phyloP scores from a whole-genome alignment of 768 basidiomycete species.

The Tricholoma sp. region DNA sequence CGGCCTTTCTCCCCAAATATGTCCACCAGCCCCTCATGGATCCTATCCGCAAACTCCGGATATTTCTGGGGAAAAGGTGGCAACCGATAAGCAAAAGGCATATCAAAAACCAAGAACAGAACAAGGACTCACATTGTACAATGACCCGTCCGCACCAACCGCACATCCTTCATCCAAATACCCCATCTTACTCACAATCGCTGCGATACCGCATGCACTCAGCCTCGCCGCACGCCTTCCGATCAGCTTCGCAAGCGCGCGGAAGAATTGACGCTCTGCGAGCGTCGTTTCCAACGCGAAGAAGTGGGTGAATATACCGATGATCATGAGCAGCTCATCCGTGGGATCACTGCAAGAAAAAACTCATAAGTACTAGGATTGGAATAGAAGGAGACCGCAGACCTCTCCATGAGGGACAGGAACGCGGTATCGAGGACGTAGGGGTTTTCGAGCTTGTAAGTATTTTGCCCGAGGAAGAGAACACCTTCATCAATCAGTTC shows the following conservation, averaged over 20 bases:
- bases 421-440: slow-evolving; percentile 96
- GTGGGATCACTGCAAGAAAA: slow-evolving; percentile 71
- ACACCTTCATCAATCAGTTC: slow-evolving; percentile 97
- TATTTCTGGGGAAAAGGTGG: slow-evolving; percentile 70
- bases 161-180: slow-evolving; percentile 87
- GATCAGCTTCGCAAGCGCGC: slow-evolving; percentile 84
- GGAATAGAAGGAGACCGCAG: slow-evolving; percentile 3
- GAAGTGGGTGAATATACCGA: slow-evolving; percentile 97
- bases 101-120: background rate
- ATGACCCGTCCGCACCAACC: slow-evolving; percentile 90
- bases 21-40: slow-evolving; percentile 89
- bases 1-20: slow-evolving; percentile 95
- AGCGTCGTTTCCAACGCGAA: slow-evolving; percentile 95
- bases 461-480: slow-evolving; percentile 96
- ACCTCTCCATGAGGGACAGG: slow-evolving; percentile 95
- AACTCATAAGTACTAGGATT: background rate
- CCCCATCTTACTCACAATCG: slow-evolving; percentile 92
- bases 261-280: slow-evolving; percentile 97
- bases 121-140: slow-evolving; percentile 74
- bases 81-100: background rate
- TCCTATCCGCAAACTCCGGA: slow-evolving; percentile 88
- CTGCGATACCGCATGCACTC: slow-evolving; percentile 93
- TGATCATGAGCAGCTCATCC: slow-evolving; percentile 93
- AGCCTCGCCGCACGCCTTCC: slow-evolving; percentile 87
- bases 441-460: slow-evolving; percentile 94